phyloP scores from a whole-genome alignment of 2,329 filamentous ascomycete genomes.

The Colletotrichum caudatum region DNA sequence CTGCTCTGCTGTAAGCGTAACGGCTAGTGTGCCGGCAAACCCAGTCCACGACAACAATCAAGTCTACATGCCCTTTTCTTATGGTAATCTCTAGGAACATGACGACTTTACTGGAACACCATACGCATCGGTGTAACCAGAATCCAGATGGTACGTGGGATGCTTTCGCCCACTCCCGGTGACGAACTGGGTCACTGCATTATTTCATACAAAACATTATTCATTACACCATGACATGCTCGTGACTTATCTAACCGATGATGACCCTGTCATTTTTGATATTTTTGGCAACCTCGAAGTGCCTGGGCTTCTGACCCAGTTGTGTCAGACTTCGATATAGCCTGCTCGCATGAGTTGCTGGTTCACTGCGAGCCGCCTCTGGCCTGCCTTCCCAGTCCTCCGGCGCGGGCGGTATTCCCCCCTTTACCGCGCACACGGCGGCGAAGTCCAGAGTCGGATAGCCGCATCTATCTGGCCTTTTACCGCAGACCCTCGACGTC shows the following conservation, averaged over 20 bases:
- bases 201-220: not conserved
- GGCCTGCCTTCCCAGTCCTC: slow-evolving; percentile 9
- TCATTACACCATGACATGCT: not conserved
- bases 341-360: not conserved
- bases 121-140: slow-evolving; percentile 53
- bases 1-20: slow-evolving; percentile 49
- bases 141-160: not conserved
- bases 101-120: slow-evolving; percentile 47
- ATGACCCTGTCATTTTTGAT: slow-evolving; percentile 36
- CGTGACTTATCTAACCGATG: not conserved
- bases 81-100: no score
- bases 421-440: slow-evolving; percentile 33
- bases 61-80: no score
- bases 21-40: slow-evolving; percentile 47
- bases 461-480: slow-evolving; percentile 35
- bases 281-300: slow-evolving; percentile 30
- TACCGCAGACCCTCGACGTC: slow-evolving; percentile 27
- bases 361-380: not conserved
- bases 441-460: slow-evolving; percentile 38
- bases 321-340: slow-evolving; percentile 31
- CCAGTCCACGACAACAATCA: slow-evolving; percentile 7
- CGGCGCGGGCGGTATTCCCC: slow-evolving; percentile 10
- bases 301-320: slow-evolving; percentile 30
- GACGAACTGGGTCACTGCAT: not conserved
- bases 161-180: not conserved